phyloP scores from a whole-genome alignment of 345 rosid species.

The Adansonia digitata region DNA sequence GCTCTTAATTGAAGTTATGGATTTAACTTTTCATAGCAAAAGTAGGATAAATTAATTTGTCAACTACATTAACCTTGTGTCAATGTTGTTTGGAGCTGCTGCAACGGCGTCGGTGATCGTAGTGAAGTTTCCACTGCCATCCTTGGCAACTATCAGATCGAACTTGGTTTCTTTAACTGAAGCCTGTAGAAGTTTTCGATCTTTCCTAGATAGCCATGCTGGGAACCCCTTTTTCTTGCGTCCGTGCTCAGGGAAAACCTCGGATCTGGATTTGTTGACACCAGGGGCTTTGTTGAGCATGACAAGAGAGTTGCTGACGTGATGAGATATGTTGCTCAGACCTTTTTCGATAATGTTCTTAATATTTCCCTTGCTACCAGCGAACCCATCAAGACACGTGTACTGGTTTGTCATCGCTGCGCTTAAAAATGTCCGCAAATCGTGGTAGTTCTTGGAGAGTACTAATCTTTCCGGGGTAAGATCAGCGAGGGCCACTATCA shows the following conservation, averaged over 20 bases:
- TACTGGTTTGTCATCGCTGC: slow-evolving; percentile 80
- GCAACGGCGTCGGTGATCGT: slow-evolving; percentile 58
- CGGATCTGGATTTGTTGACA: slow-evolving; percentile 17
- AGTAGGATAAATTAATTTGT: background rate
- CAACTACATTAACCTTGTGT: slow-evolving; percentile 36
- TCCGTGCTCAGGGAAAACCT: slow-evolving; percentile 34
- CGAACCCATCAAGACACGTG: slow-evolving; percentile 84
- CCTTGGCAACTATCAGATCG: slow-evolving; percentile 58
- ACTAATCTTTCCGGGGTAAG: slow-evolving; percentile 28
- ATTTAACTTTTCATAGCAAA: background rate
- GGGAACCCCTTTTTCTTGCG: slow-evolving; percentile 45
- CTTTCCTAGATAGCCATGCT: slow-evolving; percentile 43
- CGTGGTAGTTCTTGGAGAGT: slow-evolving; percentile 27
- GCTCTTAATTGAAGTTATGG: background rate
- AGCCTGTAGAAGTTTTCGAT: slow-evolving; percentile 40
- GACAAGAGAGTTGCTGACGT: slow-evolving; percentile 51
- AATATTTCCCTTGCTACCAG: slow-evolving; percentile 28
- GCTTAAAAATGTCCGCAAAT: slow-evolving; percentile 56
- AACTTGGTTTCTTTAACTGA: slow-evolving; percentile 23
- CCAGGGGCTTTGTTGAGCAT: slow-evolving; percentile 56
- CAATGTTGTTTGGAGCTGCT: slow-evolving; percentile 60
- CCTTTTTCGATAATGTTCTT: slow-evolving; percentile 34
- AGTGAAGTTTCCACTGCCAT: slow-evolving; percentile 61
- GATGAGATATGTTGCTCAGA: slow-evolving; percentile 48
- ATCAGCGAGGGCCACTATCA: slow-evolving; percentile 35